Base-by-base conservation (phyloP, 176 grass and related monocot species). In the Ampelocalamus luodianensis region DNA sequence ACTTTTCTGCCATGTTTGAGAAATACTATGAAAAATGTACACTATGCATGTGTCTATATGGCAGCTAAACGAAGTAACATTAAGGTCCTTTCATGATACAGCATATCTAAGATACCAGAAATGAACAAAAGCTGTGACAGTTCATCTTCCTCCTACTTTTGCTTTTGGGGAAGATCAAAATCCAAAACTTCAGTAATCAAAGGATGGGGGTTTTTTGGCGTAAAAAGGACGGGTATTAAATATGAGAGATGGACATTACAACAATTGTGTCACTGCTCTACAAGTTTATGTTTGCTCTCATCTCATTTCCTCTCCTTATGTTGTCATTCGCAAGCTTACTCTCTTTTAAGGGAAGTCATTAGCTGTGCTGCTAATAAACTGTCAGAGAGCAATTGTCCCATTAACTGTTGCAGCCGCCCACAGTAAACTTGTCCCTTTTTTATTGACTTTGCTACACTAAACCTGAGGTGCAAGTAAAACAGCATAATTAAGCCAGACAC, bases 171-270 rank as follows among this genome's bases (percentile, higher is more conserved):
- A 59, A 86, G 36, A 81, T 80, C 36, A 87, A 75, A 73, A 86
- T 63, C 80, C 51, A 68, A 49, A 89, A 86, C 18, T 71, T 86
- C 8, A 60, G 49, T 48, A 61, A 82, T 7, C 59, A n/a, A 61
- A 83, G 15, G 67, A 85, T 20, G n/a, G n/a, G n/a, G n/a, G n/a
- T n/a, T n/a, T n/a, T n/a, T n/a, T n/a, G n/a, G n/a, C n/a, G n/a
- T n/a, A n/a, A n/a, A n/a, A n/a, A n/a, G n/a, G n/a, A n/a, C n/a
- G 60, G 26, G 16, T 48, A 88, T 86, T 63, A 54, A 93, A 86
- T 85, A 69, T 39, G 50, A 90, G 42, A 62, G 56, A 73, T 68
- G n/a, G 51, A 69, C 73, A 79, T 85, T 67, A 45, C 34, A 75
- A 77, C 58, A 77, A 65, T 60, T 37, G 17, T 62, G 43, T 14